Conservation (phyloP, 2,329 filamentous ascomycete genomes). For the Exophiala xenobiotica region DNA sequence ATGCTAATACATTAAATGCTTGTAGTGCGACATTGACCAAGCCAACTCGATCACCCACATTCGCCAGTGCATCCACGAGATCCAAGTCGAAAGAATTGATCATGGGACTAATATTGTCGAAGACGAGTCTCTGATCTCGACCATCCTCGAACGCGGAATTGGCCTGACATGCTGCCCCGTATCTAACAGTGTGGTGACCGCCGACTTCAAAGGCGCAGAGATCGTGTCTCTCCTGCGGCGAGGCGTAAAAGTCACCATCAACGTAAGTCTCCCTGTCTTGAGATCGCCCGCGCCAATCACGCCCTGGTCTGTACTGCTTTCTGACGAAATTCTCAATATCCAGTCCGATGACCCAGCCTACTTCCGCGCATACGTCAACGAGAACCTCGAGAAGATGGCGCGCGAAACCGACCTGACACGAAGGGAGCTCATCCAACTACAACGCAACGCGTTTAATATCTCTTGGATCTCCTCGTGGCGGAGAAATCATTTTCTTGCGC, state of each 20-base stretch:
- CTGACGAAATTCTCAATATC: too few species aligned
- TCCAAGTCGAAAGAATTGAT: slow-evolving; percentile 31
- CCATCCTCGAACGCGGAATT: slow-evolving; percentile 16
- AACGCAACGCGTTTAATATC: slow-evolving; percentile 28
- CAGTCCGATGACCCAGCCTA: slow-evolving; percentile 32
- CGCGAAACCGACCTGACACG: slow-evolving; percentile 18
- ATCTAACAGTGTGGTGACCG: slow-evolving; percentile 29
- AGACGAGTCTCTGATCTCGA: slow-evolving; percentile 17
- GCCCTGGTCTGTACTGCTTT: too few species aligned
- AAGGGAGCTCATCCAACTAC: slow-evolving; percentile 28
- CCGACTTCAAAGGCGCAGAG: slow-evolving; percentile 26
- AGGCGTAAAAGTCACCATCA: slow-evolving; percentile 30
- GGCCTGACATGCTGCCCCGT: slow-evolving; percentile 31
- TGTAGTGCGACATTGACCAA: slow-evolving; percentile 50
- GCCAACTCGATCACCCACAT: slow-evolving; percentile 49
- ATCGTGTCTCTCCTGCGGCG: slow-evolving; percentile 24
- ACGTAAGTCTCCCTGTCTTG: too few species aligned
- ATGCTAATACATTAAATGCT: too few species aligned
- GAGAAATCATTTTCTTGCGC: slow-evolving; percentile 22
- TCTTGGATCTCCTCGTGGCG: slow-evolving; percentile 29
- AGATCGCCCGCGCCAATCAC: too few species aligned
- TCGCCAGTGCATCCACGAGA: slow-evolving; percentile 33
- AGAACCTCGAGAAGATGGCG: slow-evolving; percentile 28
- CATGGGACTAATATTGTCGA: slow-evolving; percentile 31
- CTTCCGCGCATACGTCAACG: slow-evolving; percentile 28